A percentile compares a stretch with the other conserved stretches of the same genome.
Conservation (phyloP, 345 rosid genomes). For the Euphorbia peplus region DNA sequence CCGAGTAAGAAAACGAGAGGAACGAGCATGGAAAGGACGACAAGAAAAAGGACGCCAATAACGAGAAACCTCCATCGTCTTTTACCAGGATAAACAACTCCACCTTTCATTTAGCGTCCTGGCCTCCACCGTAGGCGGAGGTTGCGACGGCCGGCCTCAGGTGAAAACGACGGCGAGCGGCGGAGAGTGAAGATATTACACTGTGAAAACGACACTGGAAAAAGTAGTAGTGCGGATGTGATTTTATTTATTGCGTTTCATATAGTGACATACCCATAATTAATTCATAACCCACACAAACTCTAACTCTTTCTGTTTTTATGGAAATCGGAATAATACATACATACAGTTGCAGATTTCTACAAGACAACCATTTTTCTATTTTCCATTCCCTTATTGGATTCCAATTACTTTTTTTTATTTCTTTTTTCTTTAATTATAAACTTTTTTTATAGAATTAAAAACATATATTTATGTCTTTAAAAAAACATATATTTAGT, state of each 20-base stretch:
- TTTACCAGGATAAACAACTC: conserved; percentile 41
- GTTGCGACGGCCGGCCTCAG: too few species aligned
- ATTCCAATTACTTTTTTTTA: not conserved
- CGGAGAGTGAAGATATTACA: not conserved
- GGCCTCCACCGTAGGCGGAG: not conserved
- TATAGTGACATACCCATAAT: not conserved
- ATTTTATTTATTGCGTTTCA: not conserved
- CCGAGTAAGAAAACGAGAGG: conserved; percentile 91
- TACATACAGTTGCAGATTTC: conserved; percentile 7
- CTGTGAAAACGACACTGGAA: not conserved
- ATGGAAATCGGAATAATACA: not conserved
- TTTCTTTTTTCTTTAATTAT: not conserved
- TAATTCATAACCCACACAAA: conserved; percentile 13
- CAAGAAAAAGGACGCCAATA: conserved; percentile 73
- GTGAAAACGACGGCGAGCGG: not conserved
- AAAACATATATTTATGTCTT: too few species aligned
- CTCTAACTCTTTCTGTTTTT: not conserved
- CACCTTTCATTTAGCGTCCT: conserved; percentile 30
- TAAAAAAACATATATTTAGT: too few species aligned
- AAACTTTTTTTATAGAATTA: not conserved
- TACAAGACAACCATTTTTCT: not conserved
- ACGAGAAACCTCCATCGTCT: conserved; percentile 75
- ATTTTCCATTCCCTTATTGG: not conserved
- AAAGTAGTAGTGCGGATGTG: not conserved
- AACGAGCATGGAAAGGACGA: conserved; percentile 87